Evolutionary conservation across 2,329 filamentous ascomycete genomes (phyloP), one percentile per base, ranked within the genome.

Genomic region (Sporothrix curviconia): DNA sequence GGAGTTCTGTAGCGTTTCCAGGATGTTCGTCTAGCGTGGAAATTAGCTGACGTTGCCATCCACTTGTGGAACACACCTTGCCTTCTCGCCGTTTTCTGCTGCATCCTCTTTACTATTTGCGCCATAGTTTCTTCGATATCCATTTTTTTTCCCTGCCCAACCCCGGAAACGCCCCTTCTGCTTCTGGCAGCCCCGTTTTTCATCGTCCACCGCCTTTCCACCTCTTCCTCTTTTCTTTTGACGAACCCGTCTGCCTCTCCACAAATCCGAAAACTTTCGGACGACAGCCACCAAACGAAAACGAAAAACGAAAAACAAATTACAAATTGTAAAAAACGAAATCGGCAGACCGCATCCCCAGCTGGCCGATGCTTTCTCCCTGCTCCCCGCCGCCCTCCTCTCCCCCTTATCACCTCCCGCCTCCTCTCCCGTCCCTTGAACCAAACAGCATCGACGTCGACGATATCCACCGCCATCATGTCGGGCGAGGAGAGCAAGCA

Each of bases 401-500:
- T 54, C 22, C n/a, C 19, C 50, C 56, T 43, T 30, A 55, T 50
- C 43, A 22, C 51, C 34, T 34, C 49, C 15, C 28, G 17, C 19
- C 36, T 19, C 24, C 12, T 15, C 24, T 17, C n/a, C 24, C 17
- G 11, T 54, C 15, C n/a, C 12, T 15, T 2, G 19, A 7, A 17
- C 36, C 11, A 7, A 19, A n/a, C 28, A 12, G 19, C 37, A 12
- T 30, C 9, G 9, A 12, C 25, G 11, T 24, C 42, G 24, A 25
- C 32, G 19, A 37, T 3, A 14, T 7, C 28, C 22, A 17, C 37
- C 25, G 46, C 49, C 44, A 51, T 30, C 50, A 61, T 65, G 64
- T 64, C 64, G 39, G 60, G 61, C 46, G 64, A 65, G 43, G 62
- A 64, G 42, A 49, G 25, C 40, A 62, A 65, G 37, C 62, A n/a